Evolutionary conservation across 768 basidiomycete genomes (phyloP), one percentile per base, ranked within the genome.

Genomic region (Pleurotus eryngii): DNA sequence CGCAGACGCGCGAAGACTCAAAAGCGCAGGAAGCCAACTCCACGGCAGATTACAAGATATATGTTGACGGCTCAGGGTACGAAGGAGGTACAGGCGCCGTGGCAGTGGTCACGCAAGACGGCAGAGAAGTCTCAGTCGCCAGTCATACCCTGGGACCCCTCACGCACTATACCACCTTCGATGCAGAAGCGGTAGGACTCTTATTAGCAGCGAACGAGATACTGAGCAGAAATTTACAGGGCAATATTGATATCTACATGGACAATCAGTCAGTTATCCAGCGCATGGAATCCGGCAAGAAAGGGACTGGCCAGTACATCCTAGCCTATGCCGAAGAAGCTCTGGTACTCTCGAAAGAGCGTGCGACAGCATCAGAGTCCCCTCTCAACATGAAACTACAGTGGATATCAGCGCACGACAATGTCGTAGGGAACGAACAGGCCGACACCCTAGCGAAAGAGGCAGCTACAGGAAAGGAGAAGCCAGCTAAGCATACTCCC

Each of bases 391-490:
- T 68, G 27, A 48, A 5, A 2, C 24, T 68, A 8, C 18, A 43
- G 15, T 70, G 69, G 70, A 66, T 70, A 12, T 64, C 67, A 22
- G 65, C 60, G 3, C 70, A 70, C 55, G 62, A 56, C 5, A 61
- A 62, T 1, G 43, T 63, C 55, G 22, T 40, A 55, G 59, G 35
- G 43, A 59, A 64, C 38, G 58, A 70, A 50, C 12, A 30, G 46
- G 59, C 49, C 3, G 69, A 74, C 45, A 37, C 53, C 27, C 65
- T 63, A n/a, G 71, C 71, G 0, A 70, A 61, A 27, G 46, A 51
- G 4, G 65, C 64, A 37, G 30, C 63, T 47, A 55, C 47, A 45
- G 49, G 55, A 12, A 43, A 46, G 2, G 57, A 53, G 6, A 26
- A 22, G 0, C 11, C 11, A 57, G 47, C 49, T 18, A 24, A 20